Percentiles rank a stretch among this genome's conserved stretches.
These are phyloP conservation scores for Ochromonas danica DNA, from an alignment of 108 stramenopile species.

Conservation along the genomic window DNA sequence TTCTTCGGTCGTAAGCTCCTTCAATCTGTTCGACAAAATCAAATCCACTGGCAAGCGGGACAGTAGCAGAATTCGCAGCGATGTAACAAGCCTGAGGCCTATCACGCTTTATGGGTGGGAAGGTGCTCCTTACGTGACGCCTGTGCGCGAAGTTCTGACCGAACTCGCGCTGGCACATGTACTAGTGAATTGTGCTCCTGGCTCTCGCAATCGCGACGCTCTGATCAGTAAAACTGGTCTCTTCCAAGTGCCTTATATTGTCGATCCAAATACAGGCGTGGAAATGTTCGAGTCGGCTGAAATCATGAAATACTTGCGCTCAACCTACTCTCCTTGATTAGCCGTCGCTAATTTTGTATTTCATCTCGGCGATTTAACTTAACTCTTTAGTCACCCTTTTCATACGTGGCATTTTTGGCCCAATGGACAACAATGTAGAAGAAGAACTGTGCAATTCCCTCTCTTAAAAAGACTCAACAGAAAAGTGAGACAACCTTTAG, in stretches of 20 bases:
- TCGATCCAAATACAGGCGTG: slow-evolving; percentile 80
- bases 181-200: slow-evolving; percentile 70
- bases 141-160: slow-evolving; percentile 69
- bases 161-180: slow-evolving; percentile 70
- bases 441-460: no score
- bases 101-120: slow-evolving; percentile 80
- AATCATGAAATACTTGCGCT: slow-evolving; percentile 76
- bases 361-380: no score
- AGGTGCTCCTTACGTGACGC: slow-evolving; percentile 70
- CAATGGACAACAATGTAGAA: no score
- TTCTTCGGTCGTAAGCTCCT: slow-evolving; percentile 61
- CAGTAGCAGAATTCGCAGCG: slow-evolving; percentile 23
- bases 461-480: no score
- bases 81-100: slow-evolving; percentile 68
- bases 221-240: slow-evolving; percentile 71
- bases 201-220: slow-evolving; percentile 70
- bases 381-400: no score
- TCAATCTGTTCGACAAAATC: slow-evolving; percentile 52
- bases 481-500: no score
- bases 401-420: no score
- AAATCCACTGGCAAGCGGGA: slow-evolving; percentile 54
- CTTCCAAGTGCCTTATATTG: slow-evolving; percentile 78
- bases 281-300: slow-evolving; percentile 72
- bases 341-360: no score
- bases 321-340: slow-evolving; percentile 68